Conservation (phyloP, 2,329 filamentous ascomycete genomes). For the Claviceps capensis region DNA sequence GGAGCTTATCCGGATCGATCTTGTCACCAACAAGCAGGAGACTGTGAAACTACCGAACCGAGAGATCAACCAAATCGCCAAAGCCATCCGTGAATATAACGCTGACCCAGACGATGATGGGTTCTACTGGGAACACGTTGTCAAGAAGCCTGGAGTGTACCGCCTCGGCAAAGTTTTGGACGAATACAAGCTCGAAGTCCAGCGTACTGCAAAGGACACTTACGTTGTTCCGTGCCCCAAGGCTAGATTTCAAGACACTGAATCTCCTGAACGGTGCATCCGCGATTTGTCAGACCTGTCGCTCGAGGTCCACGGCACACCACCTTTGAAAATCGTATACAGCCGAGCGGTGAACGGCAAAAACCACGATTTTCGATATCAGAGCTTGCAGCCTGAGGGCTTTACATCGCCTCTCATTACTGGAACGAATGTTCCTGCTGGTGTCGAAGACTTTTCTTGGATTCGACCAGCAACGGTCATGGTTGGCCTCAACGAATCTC, state of each 20-base stretch:
- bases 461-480: conserved; percentile 59
- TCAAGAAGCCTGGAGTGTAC: conserved; percentile 84
- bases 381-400: conserved; percentile 84
- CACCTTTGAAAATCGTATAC: conserved; percentile 86
- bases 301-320: conserved; percentile 74
- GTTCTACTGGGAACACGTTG: conserved; percentile 55
- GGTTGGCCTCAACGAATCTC: conserved; percentile 81
- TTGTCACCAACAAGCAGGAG: conserved; percentile 69
- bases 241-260: conserved; percentile 54
- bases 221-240: conserved; percentile 78
- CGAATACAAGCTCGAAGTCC: conserved; percentile 86
- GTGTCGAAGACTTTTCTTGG: conserved; percentile 64
- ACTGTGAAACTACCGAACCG: conserved; percentile 60
- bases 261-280: conserved; percentile 57
- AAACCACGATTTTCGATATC: conserved; percentile 75
- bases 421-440: conserved; percentile 43
- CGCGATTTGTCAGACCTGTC: conserved; percentile 79
- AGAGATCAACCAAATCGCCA: conserved; percentile 63
- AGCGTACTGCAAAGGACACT: conserved; percentile 59
- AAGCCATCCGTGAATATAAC: conserved; percentile 50
- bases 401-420: conserved; percentile 65
- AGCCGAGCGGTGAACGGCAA: conserved; percentile 75
- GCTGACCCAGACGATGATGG: conserved; percentile 47
- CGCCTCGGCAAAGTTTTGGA: conserved; percentile 75
- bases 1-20: conserved; percentile 75